Base-by-base conservation (phyloP, 148 eudicot genomes). In the Cornus controversa region DNA sequence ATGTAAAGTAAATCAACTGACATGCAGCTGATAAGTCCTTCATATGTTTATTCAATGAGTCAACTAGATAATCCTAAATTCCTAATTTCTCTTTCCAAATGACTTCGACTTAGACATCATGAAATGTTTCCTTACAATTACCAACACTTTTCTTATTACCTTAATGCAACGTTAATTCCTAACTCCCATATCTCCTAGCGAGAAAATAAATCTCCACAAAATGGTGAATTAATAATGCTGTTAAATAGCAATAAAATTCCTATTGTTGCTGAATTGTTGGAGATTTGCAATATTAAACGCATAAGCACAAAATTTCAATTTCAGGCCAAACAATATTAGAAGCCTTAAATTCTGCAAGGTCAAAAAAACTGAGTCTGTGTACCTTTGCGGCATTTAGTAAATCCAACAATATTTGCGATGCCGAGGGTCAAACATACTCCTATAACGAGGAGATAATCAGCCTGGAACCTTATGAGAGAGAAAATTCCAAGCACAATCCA, bases 361-460 rank as follows among this genome's bases (percentile, higher is more conserved):
- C 5, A 31, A 60, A 70, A 26, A 60, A 70, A 24, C 68, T 77
- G 13, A 54, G 25, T 74, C 45, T 18, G 16, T 84, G 66, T 67
- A 93, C 99, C 99, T 93, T 96, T 96, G 72, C 92, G 94, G 83
- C 99, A 96, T 84, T 87, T 93, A 58, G 99, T 96, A 71, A 96
- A 96, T 77, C 99, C 99, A 78, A 96, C 82, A 72, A 96, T 91
- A 80, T 96, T 93, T 45, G 99, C 99, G 75, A 90, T 75, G 83
- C 93, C 86, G 81, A 95, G 99, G 58, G 99, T 93, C 89, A 95
- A 81, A 83, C 99, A 95, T 77, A 95, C 99, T 70, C 93, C 94
- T 67, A 95, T 91, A 70, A 95, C 99, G 53, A 96, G 99, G 67
- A 93, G 93, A 79, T 89, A 96, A 87, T 96, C 98, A 73, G 98